Base-by-base conservation (phyloP, 2,329 filamentous ascomycete genomes). In the Aspergillus sp. region DNA sequence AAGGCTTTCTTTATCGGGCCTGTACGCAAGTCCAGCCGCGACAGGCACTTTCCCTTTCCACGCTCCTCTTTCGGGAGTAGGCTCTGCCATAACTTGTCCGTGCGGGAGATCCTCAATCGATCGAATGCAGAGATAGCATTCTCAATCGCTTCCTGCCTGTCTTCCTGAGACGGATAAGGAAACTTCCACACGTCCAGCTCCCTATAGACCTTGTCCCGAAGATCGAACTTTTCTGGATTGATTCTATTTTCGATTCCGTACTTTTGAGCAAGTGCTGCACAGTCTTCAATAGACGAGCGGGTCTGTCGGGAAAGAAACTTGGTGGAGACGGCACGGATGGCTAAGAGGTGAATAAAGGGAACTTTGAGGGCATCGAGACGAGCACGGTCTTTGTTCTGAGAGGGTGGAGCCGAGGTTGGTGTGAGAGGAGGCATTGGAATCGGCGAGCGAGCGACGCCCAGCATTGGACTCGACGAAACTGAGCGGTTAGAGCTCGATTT, bases 91-190 rank as follows among this genome's bases (percentile, higher is more conserved):
- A 86, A 76, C 69, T 84, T 84, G 69, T 89, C 87, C 43, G 84
- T 81, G 65, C 84, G 84, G 7, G 83, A 82, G 19, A 89, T 76
- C 30, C 87, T 81, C 74, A 85, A 80, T 57, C 87, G 82, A 73
- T 89, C 87, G 72, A 86, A 89, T 48, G 87, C 85, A 57, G 83
- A 83, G 68, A 89, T 83, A 57, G 87, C 86, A 74, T 84, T 84
- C 64, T 88, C 83, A 68, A 89, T 85, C 30, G 86, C 87, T 57
- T 82, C 77, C 64, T 87, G 79, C 19, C 87, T 81, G 60, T 88
- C 84, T 51, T 84, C 81, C 51, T 82, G 70, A 43, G 76, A 81
- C 30, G 80, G 81, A 72, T 88, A 89, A 13, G 80, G 80, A 69
- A 89, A 89, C 7, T 81, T 83, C 80, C 82, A 89, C 9, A 87